Evolutionary conservation across 345 rosid genomes (phyloP).

Genomic region (Euphorbia peplus): DNA sequence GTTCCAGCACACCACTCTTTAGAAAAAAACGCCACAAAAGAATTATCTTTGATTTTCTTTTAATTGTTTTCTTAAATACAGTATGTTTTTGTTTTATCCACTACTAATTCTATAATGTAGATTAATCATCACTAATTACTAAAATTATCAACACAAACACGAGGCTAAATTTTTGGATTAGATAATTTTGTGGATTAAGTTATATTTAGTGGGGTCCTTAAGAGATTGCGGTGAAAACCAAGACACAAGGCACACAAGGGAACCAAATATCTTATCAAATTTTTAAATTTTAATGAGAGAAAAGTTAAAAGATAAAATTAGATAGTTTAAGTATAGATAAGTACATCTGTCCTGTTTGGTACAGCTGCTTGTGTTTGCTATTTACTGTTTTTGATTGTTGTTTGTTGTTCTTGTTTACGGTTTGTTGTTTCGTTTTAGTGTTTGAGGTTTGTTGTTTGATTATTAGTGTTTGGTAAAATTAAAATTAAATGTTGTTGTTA

Average conservation of each 20-base stretch:
- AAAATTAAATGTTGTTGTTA: too few species aligned
- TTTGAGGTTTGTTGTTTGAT: too few species aligned
- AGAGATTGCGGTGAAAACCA: neutral
- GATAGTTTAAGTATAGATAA: too few species aligned
- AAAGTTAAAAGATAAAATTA: too few species aligned
- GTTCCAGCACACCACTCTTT: conserved; percentile 23
- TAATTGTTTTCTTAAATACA: too few species aligned
- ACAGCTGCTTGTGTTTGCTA: too few species aligned
- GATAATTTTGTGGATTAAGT: neutral
- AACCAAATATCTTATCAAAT: neutral
- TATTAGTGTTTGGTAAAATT: too few species aligned
- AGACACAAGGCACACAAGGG: conserved; percentile 25
- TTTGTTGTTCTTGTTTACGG: too few species aligned
- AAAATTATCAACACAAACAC: neutral
- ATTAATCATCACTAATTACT: neutral
- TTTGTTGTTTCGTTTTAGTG: too few species aligned
- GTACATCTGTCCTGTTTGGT: too few species aligned
- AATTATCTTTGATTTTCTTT: neutral
- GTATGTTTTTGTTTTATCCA: neutral
- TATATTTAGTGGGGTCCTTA: conserved; percentile 14
- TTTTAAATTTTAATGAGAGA: too few species aligned
- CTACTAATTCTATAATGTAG: neutral
- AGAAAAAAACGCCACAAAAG: conserved; percentile 1
- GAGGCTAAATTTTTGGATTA: neutral
- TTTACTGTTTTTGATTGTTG: too few species aligned